Base-by-base conservation (phyloP, 2,329 filamentous ascomycete species). In the Seiridium cupressi region DNA sequence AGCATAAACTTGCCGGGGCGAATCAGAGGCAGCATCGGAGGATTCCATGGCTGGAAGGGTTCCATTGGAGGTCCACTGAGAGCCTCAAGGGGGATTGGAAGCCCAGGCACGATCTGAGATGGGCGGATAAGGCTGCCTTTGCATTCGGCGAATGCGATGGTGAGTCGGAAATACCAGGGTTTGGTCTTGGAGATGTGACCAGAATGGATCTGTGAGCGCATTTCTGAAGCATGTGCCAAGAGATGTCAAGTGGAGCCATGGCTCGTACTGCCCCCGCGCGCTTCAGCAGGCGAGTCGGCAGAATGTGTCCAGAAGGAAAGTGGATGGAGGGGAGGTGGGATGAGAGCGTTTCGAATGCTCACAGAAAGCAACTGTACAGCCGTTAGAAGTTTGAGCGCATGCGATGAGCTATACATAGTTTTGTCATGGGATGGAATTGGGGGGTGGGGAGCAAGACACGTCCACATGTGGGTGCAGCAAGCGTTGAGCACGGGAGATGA, bases 1-100 rank as follows among this genome's bases (percentile, higher is more conserved):
- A 60, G 59, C 54, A 60, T 60, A 57, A 53, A 60, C 26, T 32
- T 13, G 36, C 26, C 26, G 31, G 44, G 35, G 46, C 51, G 35
- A 48, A 53, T 59, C 7, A 44, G 55, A 35, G 34, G 9, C 46
- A 58, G 38, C 32, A 18, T 38, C 46, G 18, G n/a, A 42, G 18
- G 49, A 31, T 53, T 53, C 55, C 31, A 36, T 35, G n/a, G 36
- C 18, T 42, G 18, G n/a, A 18, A 42, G 38, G 26, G 31, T 38
- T 31, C 32, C 32, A 53, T 38, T 8, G 32, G 11, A 13, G 49
- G 38, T 38, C 51, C 51, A 55, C 51, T 44, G 40, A 42, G 51
- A 55, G 51, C 51, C 51, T 42, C 51, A 53, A 36, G 34, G n/a
- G 35, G 32, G 46, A n/a, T 42, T 42, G 38, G 7, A 42, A 42